Evolutionary conservation across 768 basidiomycete species (phyloP), one percentile per base, ranked within the genome.

Genomic region (Hericium alpestre): DNA sequence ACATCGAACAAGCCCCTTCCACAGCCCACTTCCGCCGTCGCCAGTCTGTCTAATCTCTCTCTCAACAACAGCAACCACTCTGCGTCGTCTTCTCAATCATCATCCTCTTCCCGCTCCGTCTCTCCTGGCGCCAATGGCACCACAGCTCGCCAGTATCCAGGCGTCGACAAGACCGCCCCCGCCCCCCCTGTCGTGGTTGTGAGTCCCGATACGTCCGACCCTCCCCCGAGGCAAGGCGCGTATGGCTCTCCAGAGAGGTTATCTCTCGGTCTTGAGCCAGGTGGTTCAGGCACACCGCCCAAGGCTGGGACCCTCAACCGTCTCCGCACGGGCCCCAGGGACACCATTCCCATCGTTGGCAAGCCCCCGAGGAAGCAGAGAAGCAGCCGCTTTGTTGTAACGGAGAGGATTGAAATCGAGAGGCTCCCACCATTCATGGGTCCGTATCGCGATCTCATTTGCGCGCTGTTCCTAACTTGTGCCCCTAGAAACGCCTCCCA

Each of bases 321-420:
- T 63, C 81, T 92, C 55, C 81, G 90, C 58, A 79, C 84, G 46
- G 83, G 83, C 16, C 92, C 93, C 55, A 96, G 93, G 72, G 96
- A 98, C 70, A 97, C 92, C 47, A 97, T 98, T 58, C 93, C 95
- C 47, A 90, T 95, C 65, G 86, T 90, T 13, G 93, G 93, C 37
- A 98, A 98, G 67, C 93, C 93, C 20, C 93, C 96, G 23, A 84
- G 95, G 65, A 99, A 98, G 71, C 96, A 99, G 73, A 81, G 94
- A 63, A 97, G 93, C 74, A 93, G 90, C 68, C 82, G 96, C 59
- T 98, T 99, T 65, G 87, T 98, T 52, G 88, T 95, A 58, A 90
- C 90, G 1, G 96, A 98, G 74, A 91, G 85, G 74, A 91, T 96
- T 39, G 95, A 98, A 63, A 92, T 99, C 58, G 92, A 98, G 72